phyloP scores from a whole-genome alignment of 2,329 filamentous ascomycete genomes.

The Alternaria arborescens region DNA sequence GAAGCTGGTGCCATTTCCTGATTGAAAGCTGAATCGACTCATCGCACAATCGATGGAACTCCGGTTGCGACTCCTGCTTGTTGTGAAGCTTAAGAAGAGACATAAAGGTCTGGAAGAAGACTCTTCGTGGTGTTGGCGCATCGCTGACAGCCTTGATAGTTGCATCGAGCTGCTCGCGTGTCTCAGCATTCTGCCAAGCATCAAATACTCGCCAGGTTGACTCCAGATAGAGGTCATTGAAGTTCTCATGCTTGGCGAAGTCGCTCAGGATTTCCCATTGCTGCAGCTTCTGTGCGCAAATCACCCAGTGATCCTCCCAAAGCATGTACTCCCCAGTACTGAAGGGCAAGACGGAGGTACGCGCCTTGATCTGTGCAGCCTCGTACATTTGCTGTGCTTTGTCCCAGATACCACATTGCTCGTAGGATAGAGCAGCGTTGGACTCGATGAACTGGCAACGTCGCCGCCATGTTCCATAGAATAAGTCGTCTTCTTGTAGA shows the following conservation, averaged over 20 bases:
- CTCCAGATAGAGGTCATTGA: constrained; percentile 94
- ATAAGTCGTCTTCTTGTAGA: constrained; percentile 93
- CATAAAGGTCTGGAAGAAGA: constrained; percentile 99
- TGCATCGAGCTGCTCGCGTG: constrained; percentile 87
- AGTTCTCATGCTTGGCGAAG: constrained; percentile 98
- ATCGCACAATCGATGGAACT: constrained; percentile 91
- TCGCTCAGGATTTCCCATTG: constrained; percentile 99
- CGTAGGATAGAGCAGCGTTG: constrained; percentile 94
- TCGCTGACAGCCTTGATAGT: constrained; percentile 98
- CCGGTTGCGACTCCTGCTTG: constrained; percentile 78
- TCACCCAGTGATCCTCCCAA: constrained; percentile 99
- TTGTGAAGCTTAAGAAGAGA: constrained; percentile 92
- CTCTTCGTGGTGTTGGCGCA: constrained; percentile 88
- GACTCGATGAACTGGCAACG: constrained; percentile 97
- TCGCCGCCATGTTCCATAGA: constrained; percentile 95
- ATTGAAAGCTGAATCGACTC: constrained; percentile 98
- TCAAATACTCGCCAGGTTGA: constrained; percentile 96
- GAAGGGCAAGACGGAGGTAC: constrained; percentile 94
- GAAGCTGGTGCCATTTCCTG: constrained; percentile 98
- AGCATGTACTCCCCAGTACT: constrained; percentile 98
- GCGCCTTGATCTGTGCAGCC: constrained; percentile 93
- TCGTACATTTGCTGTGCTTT: constrained; percentile 98
- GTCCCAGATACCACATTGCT: constrained; percentile 99
- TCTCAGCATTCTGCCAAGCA: constrained; percentile 87
- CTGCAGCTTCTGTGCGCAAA: constrained; percentile 96